Evolutionary conservation across 306 rosid genomes (phyloP).

Genomic region (Casuarina cunninghamiana): DNA sequence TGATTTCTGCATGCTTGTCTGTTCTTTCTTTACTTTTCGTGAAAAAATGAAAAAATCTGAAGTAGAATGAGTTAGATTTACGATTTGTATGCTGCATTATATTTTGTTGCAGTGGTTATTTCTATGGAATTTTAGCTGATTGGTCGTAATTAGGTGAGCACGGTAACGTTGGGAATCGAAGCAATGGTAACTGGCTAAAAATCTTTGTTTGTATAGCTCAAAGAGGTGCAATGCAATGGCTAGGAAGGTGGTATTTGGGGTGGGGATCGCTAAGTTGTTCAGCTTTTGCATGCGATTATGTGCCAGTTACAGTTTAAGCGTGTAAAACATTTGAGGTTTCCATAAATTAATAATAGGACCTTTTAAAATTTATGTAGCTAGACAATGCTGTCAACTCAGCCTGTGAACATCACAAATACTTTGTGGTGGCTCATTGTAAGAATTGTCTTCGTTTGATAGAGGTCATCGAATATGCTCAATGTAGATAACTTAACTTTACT

Average conservation of each 20-base stretch:
- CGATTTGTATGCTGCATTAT: neutral
- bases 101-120: constrained; percentile 1
- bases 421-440: constrained; percentile 2
- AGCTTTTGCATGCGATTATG: neutral
- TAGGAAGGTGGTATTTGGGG: neutral
- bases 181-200: neutral
- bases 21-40: neutral
- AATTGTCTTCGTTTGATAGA: neutral
- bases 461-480: neutral
- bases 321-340: neutral
- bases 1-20: neutral
- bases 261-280: neutral
- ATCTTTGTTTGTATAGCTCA: neutral
- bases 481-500: constrained; percentile 2
- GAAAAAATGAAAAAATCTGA: constrained; percentile 4
- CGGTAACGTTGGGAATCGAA: neutral
- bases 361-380: neutral
- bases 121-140: neutral
- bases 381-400: constrained; percentile 12
- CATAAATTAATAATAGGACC: neutral
- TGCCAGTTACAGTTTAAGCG: neutral
- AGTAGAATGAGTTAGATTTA: constrained; percentile 19
- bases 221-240: neutral
- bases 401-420: constrained; percentile 3
- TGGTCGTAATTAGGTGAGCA: neutral